Conservation (phyloP, 2,329 filamentous ascomycete genomes). For the Neonectria magnoliae region DNA sequence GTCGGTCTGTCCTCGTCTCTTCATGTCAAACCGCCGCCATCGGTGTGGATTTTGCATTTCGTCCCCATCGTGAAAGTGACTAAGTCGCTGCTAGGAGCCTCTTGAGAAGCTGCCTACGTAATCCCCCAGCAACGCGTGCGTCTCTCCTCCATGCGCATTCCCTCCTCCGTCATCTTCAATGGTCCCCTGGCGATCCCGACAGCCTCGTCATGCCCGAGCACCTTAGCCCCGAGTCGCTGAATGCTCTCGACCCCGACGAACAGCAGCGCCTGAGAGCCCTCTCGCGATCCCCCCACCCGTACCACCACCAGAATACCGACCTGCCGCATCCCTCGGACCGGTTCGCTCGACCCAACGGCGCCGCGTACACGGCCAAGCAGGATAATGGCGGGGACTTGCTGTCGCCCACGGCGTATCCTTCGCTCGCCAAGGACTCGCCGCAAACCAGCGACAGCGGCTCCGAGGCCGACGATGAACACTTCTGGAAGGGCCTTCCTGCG, state of each 20-base stretch:
- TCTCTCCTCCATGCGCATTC: slow-evolving; percentile 33
- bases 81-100: slow-evolving; percentile 29
- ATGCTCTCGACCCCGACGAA: slow-evolving; percentile 48
- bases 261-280: slow-evolving; percentile 57
- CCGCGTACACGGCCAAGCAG: slow-evolving; percentile 29
- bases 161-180: slow-evolving; percentile 40
- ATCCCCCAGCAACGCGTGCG: slow-evolving; percentile 16
- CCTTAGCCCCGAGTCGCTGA: slow-evolving; percentile 49
- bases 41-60: slow-evolving; percentile 34
- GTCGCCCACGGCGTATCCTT: slow-evolving; percentile 40
- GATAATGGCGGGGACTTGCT: slow-evolving; percentile 32
- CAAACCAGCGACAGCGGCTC: slow-evolving; percentile 89
- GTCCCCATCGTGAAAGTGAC: slow-evolving; percentile 22
- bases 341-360: slow-evolving; percentile 39
- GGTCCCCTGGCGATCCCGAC: slow-evolving; percentile 34
- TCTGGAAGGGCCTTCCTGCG: slow-evolving; percentile 85
- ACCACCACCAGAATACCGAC: slow-evolving; percentile 68
- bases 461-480: slow-evolving; percentile 93
- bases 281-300: slow-evolving; percentile 74
- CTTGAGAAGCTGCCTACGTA: slow-evolving; percentile 15
- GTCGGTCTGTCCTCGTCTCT: slow-evolving; percentile 19
- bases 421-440: slow-evolving; percentile 62
- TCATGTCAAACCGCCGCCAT: slow-evolving; percentile 30
- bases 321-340: slow-evolving; percentile 62
- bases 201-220: slow-evolving; percentile 58